Percentiles rank a stretch among this genome's conserved stretches.
Evolutionary conservation across 352 stramenopile genomes (phyloP).

Genomic region (Pythium myriotylum): DNA sequence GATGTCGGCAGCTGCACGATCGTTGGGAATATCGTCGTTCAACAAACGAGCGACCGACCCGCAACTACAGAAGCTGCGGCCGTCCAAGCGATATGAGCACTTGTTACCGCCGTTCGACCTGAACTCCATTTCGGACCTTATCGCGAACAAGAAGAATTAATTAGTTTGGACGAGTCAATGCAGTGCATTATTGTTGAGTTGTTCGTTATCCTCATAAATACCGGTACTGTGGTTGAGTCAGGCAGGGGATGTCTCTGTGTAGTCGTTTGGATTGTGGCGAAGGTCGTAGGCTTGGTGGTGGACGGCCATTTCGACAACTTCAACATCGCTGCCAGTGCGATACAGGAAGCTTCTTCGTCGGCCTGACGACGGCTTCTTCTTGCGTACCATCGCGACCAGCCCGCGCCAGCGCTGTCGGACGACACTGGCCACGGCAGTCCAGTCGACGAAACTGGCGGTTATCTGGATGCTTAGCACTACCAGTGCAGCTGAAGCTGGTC

Average conservation of each 20-base stretch:
- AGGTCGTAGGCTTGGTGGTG: conserved; percentile 20
- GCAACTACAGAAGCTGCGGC: conserved; percentile 6
- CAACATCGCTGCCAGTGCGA: conserved; percentile 20
- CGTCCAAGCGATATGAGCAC: conserved; percentile 26
- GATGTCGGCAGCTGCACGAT: neutral
- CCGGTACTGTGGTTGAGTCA: conserved; percentile 1
- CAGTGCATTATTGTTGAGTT: too few relatives aligned
- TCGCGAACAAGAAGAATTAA: conserved; percentile 17
- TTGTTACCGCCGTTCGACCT: conserved; percentile 28
- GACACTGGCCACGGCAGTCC: conserved; percentile 15
- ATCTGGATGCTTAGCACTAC: conserved; percentile 47
- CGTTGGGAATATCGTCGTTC: conserved; percentile 15
- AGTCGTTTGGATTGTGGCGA: conserved; percentile 11
- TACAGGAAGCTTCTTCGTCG: conserved; percentile 24
- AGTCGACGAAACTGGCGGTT: conserved; percentile 46
- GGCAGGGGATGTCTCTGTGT: neutral
- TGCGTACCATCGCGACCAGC: neutral
- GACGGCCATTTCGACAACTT: conserved; percentile 19
- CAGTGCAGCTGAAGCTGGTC: conserved; percentile 32
- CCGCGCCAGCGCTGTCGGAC: neutral
- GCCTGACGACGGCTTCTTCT: neutral
- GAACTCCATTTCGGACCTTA: conserved; percentile 11
- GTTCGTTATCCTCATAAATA: conserved; percentile 8
- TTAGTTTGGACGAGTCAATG: neutral
- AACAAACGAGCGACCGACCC: conserved; percentile 7